These are phyloP conservation scores for Russula ochroleuca DNA, from an alignment of 768 basidiomycete genomes.

Conservation along the genomic window DNA sequence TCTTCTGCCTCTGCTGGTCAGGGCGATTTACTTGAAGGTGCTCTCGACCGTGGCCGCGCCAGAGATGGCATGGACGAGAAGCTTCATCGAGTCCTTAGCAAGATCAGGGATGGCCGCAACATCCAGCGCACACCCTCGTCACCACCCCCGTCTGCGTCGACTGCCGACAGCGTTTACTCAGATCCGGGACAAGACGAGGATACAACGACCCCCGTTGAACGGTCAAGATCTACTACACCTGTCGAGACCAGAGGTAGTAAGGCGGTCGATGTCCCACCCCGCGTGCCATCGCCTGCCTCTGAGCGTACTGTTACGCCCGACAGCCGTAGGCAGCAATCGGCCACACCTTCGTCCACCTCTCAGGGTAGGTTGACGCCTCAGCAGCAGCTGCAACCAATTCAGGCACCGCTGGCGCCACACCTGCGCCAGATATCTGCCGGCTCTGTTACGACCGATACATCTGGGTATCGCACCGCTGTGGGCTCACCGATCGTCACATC, in stretches of 20 bases:
- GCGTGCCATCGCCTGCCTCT: slow-evolving; percentile 33
- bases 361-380: slow-evolving; percentile 20
- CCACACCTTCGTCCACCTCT: slow-evolving; percentile 18
- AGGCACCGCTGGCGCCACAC: slow-evolving; percentile 11
- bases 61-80: slow-evolving; percentile 63
- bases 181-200: slow-evolving; percentile 55
- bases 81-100: slow-evolving; percentile 67
- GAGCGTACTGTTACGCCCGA: slow-evolving; percentile 32
- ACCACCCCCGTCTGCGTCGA: slow-evolving; percentile 28
- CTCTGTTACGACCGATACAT: slow-evolving; percentile 26
- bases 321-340: slow-evolving; percentile 10
- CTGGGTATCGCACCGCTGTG: slow-evolving; percentile 27
- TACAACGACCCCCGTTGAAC: slow-evolving; percentile 11
- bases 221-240: slow-evolving; percentile 29
- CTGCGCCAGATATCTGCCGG: slow-evolving; percentile 22
- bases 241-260: slow-evolving; percentile 14
- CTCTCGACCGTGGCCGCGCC: slow-evolving; percentile 44
- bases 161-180: slow-evolving; percentile 40
- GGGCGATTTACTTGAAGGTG: slow-evolving; percentile 65
- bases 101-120: slow-evolving; percentile 63
- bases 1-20: slow-evolving; percentile 38
- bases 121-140: slow-evolving; percentile 31
- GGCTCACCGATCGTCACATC: slow-evolving; percentile 19
- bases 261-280: slow-evolving; percentile 26
- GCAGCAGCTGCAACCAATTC: neutral